phyloP scores from a whole-genome alignment of 805 yeast species.

The Kuraishia piskuri region DNA sequence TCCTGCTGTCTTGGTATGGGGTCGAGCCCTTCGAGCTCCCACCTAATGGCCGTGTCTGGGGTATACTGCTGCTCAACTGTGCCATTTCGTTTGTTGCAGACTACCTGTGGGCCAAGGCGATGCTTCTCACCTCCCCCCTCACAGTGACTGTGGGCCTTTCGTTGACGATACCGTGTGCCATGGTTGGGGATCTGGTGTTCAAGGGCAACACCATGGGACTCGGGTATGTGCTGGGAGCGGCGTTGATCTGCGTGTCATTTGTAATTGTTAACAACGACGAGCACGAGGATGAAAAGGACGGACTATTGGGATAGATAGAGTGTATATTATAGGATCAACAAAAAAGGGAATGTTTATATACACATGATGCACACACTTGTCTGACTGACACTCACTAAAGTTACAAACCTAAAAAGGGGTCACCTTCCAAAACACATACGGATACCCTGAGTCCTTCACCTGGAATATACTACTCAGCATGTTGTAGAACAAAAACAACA shows the following conservation, averaged over 20 bases:
- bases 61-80: conserved; percentile 56
- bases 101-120: conserved; percentile 93
- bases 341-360: not conserved
- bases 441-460: conserved; percentile 40
- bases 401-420: conserved; percentile 7
- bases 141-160: conserved; percentile 94
- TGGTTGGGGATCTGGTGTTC: conserved; percentile 79
- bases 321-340: not conserved
- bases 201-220: conserved; percentile 54
- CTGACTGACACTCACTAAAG: too few relatives aligned
- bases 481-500: conserved; percentile 29
- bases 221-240: conserved; percentile 72
- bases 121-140: conserved; percentile 85
- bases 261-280: conserved; percentile 77
- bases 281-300: conserved; percentile 37
- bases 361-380: not conserved
- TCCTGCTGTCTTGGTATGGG: conserved; percentile 54
- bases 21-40: conserved; percentile 74
- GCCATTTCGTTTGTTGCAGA: conserved; percentile 79
- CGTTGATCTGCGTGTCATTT: conserved; percentile 73
- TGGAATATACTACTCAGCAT: conserved; percentile 33
- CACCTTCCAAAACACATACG: conserved; percentile 25
- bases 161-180: conserved; percentile 88
- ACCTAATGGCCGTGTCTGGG: conserved; percentile 36
- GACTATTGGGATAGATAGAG: not conserved